Evolutionary conservation across 768 basidiomycete genomes (phyloP), one percentile per base, ranked within the genome.

Genomic region (Podaxis rugospora): DNA sequence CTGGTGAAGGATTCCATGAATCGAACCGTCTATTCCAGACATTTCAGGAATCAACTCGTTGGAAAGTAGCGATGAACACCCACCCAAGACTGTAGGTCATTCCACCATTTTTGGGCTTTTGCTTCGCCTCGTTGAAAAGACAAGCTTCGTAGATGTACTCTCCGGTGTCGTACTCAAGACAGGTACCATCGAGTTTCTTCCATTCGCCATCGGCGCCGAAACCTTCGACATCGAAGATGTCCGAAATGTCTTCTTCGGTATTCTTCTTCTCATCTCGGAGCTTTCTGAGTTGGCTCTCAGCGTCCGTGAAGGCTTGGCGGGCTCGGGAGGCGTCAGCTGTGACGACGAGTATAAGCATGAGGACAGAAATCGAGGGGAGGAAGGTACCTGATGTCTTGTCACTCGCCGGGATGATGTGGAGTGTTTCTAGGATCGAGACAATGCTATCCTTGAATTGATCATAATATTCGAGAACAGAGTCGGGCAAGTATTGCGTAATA

Each of bases 121-220:
- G 97, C 56, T 80, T 89, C 1, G 90, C 93, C 66, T 90, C 86
- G 3, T 87, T 83, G 67, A 99, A 98, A 66, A 97, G 80, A 75
- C 96, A 98, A 6, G 98, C 80, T 70, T 95, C 91, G 70, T 99
- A 99, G 5, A 87, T 92, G 72, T 98, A 98, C 92, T 97, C 96
- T 80, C 97, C 96, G 4, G 83, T 79, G 57, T 95, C 84, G 69
- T 86, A 89, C 69, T 86, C 83, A 11, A 98, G 70, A 67, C 96
- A 98, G 1, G 80, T 76, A 4, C 84, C 82, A 21, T 95, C 90
- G 5, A 99, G 82, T 75, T 96, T 97, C 80, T 96, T 96, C 93
- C 93, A 99, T 75, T 97, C 93, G 53, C 93, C 96, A 27, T 92
- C 79, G 1, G 75, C 70, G 18, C 95, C 95, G 65, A 89, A 97